phyloP scores from a whole-genome alignment of 495 filamentous ascomycete species.

The Schizothecium vesticola region DNA sequence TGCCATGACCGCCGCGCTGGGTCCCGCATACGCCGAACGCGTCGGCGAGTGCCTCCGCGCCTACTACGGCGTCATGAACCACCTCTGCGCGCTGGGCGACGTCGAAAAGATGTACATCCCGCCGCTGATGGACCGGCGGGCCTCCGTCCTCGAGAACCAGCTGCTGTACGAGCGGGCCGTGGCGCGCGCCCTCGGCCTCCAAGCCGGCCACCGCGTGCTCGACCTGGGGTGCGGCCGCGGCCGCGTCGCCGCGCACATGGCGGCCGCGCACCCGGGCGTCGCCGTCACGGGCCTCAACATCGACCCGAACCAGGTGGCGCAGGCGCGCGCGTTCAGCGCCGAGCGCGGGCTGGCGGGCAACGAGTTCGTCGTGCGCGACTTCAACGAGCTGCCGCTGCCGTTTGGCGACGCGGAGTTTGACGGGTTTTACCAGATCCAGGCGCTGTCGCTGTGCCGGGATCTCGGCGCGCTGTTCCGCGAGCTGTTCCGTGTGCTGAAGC shows the following conservation, averaged over 20 bases:
- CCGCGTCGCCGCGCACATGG: conserved; percentile 58
- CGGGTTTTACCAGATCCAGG: conserved; percentile 62
- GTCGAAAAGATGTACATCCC: conserved; percentile 68
- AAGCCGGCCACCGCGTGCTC: conserved; percentile 46
- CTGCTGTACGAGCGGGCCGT: conserved; percentile 58
- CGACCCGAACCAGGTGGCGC: conserved; percentile 56
- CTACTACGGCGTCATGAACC: conserved; percentile 61
- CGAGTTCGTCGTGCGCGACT: conserved; percentile 51
- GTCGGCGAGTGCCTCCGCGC: conserved; percentile 56
- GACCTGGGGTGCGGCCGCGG: conserved; percentile 59
- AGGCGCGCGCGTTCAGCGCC: conserved; percentile 49
- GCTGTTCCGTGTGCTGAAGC: conserved; percentile 53
- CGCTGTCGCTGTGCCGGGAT: conserved; percentile 56
- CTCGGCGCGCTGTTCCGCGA: conserved; percentile 47
- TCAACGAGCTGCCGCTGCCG: conserved; percentile 55
- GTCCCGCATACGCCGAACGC: conserved; percentile 52
- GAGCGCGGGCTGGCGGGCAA: conserved; percentile 43
- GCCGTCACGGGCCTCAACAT: conserved; percentile 58
- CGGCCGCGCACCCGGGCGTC: conserved; percentile 45
- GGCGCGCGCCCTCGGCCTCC: conserved; percentile 47
- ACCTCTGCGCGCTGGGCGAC: conserved; percentile 60
- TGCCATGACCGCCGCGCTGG: conserved; percentile 53
- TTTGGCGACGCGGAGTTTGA: conserved; percentile 54
- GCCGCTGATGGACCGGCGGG: conserved; percentile 54
- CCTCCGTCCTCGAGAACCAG: conserved; percentile 48